Evolutionary conservation across 2,329 filamentous ascomycete species (phyloP), one percentile per base, ranked within the genome.

Genomic region (Colletotrichum sp.): DNA sequence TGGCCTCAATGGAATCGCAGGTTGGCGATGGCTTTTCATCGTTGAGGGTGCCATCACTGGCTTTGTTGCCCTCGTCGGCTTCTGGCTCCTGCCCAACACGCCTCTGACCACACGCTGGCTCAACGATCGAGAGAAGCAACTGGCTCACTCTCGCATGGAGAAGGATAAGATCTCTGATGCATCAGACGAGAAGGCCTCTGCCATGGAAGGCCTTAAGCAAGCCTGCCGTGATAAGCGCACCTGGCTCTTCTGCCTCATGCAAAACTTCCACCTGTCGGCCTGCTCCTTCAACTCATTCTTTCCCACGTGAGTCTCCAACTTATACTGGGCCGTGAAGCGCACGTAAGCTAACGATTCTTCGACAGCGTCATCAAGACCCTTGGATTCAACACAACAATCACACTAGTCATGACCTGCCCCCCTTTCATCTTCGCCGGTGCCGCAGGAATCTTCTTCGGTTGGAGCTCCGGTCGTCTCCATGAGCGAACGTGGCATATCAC

Each of bases 11-110:
- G 92, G 91, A 2, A 84, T 93, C 5, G 82, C 86, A 2, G 93
- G 93, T 6, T 95, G 93, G 93, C 86, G 91, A 8, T 93, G 90
- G 90, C 87, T 89, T 30, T 89, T 89, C 77, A 86, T 91, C 66
- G 84, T 91, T 52, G 89, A 92, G 84, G 93, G 93, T 2, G 84
- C 93, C 6, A 86, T 87, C 0, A 94, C 92, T 0, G 86, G 93
- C 5, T 4, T 93, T 2, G 87, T 93, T n/a, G 93, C 91, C 3
- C 78, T 93, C 6, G 82, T 86, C 3, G 91, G 88, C 7, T 93
- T 92, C 84, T 94, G 90, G 89, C 75, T 88, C 34, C 85, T 87
- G 19, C 87, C 85, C 11, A 83, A 84, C 77, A 84, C 82, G 68
- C 84, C 81, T 11, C 81, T 85, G 34, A 85, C 85, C 30, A 87